Conservation (phyloP, 495 filamentous ascomycete species). For the Bacidia gigantensis region DNA sequence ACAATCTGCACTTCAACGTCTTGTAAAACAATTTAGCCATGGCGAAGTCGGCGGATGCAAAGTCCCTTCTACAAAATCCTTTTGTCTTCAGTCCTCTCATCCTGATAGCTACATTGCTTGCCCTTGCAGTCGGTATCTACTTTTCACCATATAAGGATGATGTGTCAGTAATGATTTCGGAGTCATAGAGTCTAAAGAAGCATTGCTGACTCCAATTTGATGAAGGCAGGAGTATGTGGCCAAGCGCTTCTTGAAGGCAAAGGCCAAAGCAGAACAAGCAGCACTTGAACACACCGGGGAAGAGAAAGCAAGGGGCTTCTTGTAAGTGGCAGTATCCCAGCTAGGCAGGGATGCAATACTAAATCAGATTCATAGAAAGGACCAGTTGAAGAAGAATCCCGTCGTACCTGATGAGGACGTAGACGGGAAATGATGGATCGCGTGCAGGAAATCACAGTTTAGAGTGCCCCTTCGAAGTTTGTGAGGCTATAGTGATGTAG, state of each 20-base stretch:
- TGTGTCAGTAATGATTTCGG: no score
- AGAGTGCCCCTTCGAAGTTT: no score
- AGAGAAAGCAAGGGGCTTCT: slow-evolving; percentile 8
- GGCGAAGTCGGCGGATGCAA: background rate
- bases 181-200: no score
- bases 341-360: background rate
- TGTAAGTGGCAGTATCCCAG: no score
- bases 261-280: slow-evolving; percentile 14
- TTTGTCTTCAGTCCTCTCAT: background rate
- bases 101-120: background rate
- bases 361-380: slow-evolving; percentile 4
- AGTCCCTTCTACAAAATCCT: background rate
- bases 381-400: slow-evolving; percentile 16
- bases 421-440: background rate
- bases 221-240: slow-evolving; percentile 3
- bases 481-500: no score
- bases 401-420: slow-evolving; percentile 8
- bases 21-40: background rate
- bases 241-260: slow-evolving; percentile 13
- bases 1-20: background rate
- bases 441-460: no score
- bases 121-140: slow-evolving; percentile 3
- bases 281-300: slow-evolving; percentile 7
- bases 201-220: no score
- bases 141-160: slow-evolving; percentile 9